phyloP scores from a whole-genome alignment of 225 moss, liverwort and hornwort species.

The Physcomitrium patens region DNA sequence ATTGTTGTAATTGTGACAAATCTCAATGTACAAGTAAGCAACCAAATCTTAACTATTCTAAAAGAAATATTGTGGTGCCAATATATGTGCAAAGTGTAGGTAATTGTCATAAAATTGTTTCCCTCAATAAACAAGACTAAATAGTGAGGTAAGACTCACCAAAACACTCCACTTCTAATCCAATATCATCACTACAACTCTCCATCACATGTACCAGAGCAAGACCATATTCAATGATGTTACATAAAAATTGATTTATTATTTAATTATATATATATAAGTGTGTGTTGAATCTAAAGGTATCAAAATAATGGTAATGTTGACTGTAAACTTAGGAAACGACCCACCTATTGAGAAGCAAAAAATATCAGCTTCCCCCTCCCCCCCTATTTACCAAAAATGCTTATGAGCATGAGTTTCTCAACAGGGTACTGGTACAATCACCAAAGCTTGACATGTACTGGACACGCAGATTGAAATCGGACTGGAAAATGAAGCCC shows the following conservation, averaged over 20 bases:
- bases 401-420: neutral
- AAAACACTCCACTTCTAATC: no score
- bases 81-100: conserved; percentile 3
- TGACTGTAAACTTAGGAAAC: neutral
- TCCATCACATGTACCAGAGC: neutral
- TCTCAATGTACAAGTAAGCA: no score
- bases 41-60: conserved; percentile 60
- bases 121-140: neutral
- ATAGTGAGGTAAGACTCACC: no score
- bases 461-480: neutral
- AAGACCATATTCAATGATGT: neutral
- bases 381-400: conserved; percentile 9
- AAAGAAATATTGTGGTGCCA: conserved; percentile 23
- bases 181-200: neutral
- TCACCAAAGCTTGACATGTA: conserved; percentile 12
- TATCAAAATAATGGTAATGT: neutral
- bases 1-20: no score
- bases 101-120: neutral
- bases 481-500: neutral
- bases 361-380: neutral
- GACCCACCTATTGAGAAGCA: neutral
- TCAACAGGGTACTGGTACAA: conserved; percentile 11
- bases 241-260: neutral
- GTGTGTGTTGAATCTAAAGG: no score
- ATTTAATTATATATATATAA: no score